phyloP scores from a whole-genome alignment of 192 early-diverging fungal species.

The Chytriomyces hyalinus region DNA sequence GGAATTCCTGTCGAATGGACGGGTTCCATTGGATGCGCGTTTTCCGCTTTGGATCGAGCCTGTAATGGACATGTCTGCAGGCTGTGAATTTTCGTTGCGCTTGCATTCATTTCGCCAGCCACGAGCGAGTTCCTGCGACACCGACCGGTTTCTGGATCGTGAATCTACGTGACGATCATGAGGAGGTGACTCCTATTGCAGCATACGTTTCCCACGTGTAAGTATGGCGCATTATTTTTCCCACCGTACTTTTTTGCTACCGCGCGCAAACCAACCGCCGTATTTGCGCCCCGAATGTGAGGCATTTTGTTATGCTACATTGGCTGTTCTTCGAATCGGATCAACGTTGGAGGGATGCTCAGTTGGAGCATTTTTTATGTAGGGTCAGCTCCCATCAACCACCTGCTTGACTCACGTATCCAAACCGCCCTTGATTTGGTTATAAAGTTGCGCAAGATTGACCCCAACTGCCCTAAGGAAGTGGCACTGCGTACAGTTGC shows the following conservation, averaged over 20 bases:
- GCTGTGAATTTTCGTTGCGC: conserved; percentile 34
- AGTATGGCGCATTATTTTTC: background rate
- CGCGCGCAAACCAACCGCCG: conserved; percentile 54
- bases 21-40: background rate
- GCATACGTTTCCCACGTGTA: conserved; percentile 35
- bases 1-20: background rate
- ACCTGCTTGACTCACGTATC: background rate
- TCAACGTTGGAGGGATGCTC: background rate
- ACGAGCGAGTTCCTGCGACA: conserved; percentile 47
- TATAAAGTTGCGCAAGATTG: background rate
- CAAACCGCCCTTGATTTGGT: background rate
- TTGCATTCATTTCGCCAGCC: conserved; percentile 40
- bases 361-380: background rate
- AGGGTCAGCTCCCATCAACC: background rate
- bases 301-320: conserved; percentile 21
- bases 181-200: conserved; percentile 57
- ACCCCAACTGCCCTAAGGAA: background rate
- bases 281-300: conserved; percentile 52
- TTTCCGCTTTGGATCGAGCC: background rate
- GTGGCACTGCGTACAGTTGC: background rate
- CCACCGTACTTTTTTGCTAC: conserved; percentile 57
- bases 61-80: background rate
- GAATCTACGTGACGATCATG: conserved; percentile 54
- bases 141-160: conserved; percentile 45
- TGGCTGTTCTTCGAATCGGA: background rate